Evolutionary conservation across 306 rosid genomes (phyloP), one percentile per base, ranked within the genome.

Genomic region (Sindora glabra): DNA sequence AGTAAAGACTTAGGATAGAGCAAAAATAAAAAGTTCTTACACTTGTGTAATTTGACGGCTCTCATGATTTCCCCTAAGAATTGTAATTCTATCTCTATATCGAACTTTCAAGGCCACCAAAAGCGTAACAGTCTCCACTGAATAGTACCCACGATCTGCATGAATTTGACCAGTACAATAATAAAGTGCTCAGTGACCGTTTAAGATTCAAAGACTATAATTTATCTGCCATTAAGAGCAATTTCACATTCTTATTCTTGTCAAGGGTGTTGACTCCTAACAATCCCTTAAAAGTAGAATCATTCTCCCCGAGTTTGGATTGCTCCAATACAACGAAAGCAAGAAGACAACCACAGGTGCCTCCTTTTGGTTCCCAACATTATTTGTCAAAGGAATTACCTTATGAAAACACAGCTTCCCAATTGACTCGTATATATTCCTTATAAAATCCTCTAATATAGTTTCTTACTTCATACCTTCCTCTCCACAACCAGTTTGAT

Each of bases 11-110:
- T 18, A 36, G 58, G 15, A 8, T 27, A 53, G 17, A 50, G n/a
- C n/a, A 66, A 46, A 61, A 27, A 62, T 53, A 32, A 25, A 26
- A 73, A 26, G 45, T 72, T 34, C 96, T 86, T 88, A 91, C 98
- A 91, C 98, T 91, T 91, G 98, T 62, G 98, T 91, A 59, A 91
- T 91, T 64, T 91, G 98, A 74, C 98, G 86, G 67, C 92, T 91
- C 80, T 91, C 98, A 10, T 91, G 98, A 74, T 91, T 91, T 74
- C 98, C 98, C 65, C 98, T 83, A 51, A 92, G 95, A 67, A 92
- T 92, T 62, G 98, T 92, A 77, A 92, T 86, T 79, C 98, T 92
- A 77, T 92, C 98, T 78, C 98, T 86, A 74, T 88, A 88, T 37
- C 98, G 96, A 40, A 88, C 96, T 83, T 92, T 92, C 81, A 92